phyloP scores from a whole-genome alignment of 805 yeast genomes.

The Suhomyces sp. region DNA sequence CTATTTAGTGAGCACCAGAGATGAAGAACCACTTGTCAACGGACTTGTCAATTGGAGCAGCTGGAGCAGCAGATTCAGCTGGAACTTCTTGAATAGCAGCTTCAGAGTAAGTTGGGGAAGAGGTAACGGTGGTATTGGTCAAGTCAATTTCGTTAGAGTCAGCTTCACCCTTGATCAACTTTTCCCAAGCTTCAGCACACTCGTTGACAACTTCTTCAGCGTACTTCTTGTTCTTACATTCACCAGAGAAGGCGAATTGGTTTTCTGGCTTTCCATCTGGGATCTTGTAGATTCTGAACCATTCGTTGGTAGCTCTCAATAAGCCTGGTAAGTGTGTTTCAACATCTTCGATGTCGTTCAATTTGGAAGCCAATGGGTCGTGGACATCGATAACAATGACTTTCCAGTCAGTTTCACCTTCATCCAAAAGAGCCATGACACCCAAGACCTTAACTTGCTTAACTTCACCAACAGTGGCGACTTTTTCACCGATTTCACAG shows the following conservation, averaged over 20 bases:
- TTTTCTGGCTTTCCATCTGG: conserved; percentile 81
- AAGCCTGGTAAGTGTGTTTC: conserved; percentile 67
- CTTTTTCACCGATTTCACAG: conserved; percentile 48
- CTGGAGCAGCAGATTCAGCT: conserved; percentile 65
- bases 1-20: conserved; percentile 61
- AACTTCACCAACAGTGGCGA: conserved; percentile 48
- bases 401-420: conserved; percentile 98
- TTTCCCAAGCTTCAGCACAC: conserved; percentile 68
- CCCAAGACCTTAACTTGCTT: conserved; percentile 70
- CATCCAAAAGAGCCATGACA: conserved; percentile 76
- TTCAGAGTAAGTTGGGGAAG: conserved; percentile 51
- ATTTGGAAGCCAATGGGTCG: conserved; percentile 60
- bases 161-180: conserved; percentile 46
- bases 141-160: conserved; percentile 60
- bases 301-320: conserved; percentile 60
- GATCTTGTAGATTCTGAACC: conserved; percentile 83
- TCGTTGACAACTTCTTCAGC: conserved; percentile 61
- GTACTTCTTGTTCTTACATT: conserved; percentile 53
- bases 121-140: conserved; percentile 68
- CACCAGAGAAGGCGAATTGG: conserved; percentile 70
- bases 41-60: conserved; percentile 95
- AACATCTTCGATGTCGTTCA: conserved; percentile 68
- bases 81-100: conserved; percentile 54
- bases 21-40: conserved; percentile 99
- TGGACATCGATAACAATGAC: conserved; percentile 64